phyloP scores from a whole-genome alignment of 2,329 filamentous ascomycete genomes.

The Colletotrichum agaves region DNA sequence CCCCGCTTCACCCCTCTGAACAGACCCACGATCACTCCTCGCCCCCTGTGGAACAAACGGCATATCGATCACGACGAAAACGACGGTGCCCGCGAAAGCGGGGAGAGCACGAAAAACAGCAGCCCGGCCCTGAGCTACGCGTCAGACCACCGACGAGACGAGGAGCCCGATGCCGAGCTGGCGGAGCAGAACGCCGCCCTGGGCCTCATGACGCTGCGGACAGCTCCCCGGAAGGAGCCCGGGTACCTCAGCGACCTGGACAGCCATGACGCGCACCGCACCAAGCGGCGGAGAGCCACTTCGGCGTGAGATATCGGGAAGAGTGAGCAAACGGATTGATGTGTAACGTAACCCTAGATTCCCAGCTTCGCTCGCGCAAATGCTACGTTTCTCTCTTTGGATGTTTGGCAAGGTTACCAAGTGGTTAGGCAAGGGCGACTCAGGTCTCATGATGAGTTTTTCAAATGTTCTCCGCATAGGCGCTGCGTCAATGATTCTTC shows the following conservation, averaged over 20 bases:
- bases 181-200: constrained; percentile 59
- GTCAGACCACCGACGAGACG: constrained; percentile 21
- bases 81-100: constrained; percentile 41
- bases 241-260: constrained; percentile 38
- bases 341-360: constrained; percentile 22
- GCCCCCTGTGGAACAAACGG: constrained; percentile 41
- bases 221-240: constrained; percentile 29
- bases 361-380: constrained; percentile 21
- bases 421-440: constrained; percentile 15
- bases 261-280: constrained; percentile 44
- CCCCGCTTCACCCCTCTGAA: constrained; percentile 48
- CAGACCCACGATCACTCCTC: constrained; percentile 22
- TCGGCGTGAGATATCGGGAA: constrained; percentile 46
- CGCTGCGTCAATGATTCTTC: constrained; percentile 11
- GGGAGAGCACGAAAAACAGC: constrained; percentile 38
- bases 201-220: constrained; percentile 59
- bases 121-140: constrained; percentile 37
- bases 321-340: background rate
- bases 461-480: background rate
- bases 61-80: constrained; percentile 44
- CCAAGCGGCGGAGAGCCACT: constrained; percentile 54
- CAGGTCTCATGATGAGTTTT: constrained; percentile 1
- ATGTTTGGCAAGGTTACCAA: constrained; percentile 6
- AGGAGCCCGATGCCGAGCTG: constrained; percentile 40
- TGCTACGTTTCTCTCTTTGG: constrained; percentile 22